Evolutionary conservation across 116 monocot genomes (phyloP).

Genomic region (Iris pallida): DNA sequence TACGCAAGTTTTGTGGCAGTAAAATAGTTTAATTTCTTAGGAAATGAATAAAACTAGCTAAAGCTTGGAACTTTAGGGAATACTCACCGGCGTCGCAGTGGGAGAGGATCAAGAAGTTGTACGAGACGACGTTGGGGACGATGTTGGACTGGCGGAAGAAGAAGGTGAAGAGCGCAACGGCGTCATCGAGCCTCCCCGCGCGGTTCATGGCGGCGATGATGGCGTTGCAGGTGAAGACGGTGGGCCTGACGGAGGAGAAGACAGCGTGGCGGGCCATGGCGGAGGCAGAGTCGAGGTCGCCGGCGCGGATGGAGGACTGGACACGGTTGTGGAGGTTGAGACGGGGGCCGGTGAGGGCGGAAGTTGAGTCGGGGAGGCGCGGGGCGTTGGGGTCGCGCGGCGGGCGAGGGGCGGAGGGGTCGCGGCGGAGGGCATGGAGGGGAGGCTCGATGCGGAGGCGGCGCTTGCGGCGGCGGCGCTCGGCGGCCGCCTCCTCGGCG

Average conservation of each 20-base stretch:
- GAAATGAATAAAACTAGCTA: too few species aligned
- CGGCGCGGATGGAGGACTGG: conserved; percentile 70
- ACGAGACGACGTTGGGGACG: conserved; percentile 22
- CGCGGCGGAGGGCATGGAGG: conserved; percentile 70
- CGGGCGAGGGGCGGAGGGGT: conserved; percentile 52
- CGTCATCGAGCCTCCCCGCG: conserved; percentile 13
- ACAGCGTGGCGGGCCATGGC: conserved; percentile 64
- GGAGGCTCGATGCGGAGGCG: conserved; percentile 89
- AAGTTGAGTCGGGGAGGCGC: conserved; percentile 23
- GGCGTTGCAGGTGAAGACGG: conserved; percentile 95
- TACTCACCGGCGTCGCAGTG: conserved; percentile 15
- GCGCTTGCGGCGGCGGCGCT: conserved; percentile 83
- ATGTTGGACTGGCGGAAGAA: conserved; percentile 16
- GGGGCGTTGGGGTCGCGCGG: conserved; percentile 16
- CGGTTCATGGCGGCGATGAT: conserved; percentile 39
- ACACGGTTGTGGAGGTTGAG: conserved; percentile 55
- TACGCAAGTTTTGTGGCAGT: too few species aligned
- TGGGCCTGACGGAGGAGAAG: conserved; percentile 65
- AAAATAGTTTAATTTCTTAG: too few species aligned
- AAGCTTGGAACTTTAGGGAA: background rate
- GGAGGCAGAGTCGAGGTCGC: conserved; percentile 76
- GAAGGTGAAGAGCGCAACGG: conserved; percentile 7
- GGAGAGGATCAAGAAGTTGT: conserved; percentile 20
- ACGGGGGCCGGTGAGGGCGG: conserved; percentile 14
- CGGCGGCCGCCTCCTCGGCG: conserved; percentile 90